Conservation (phyloP, 106 monocot genomes). For the Dioscorea dumetorum region DNA sequence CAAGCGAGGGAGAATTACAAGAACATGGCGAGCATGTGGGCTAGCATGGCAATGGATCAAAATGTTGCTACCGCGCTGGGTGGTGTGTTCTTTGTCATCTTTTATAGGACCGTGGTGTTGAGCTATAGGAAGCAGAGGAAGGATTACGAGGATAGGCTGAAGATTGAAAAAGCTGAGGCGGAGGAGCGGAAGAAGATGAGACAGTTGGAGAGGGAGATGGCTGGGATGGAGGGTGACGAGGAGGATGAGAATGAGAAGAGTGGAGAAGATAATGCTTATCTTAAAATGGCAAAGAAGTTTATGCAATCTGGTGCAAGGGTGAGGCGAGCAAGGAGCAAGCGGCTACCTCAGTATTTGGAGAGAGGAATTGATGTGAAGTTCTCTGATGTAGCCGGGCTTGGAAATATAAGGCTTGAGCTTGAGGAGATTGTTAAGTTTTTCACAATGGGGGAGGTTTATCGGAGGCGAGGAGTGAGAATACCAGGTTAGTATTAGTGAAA, state of each 20-base stretch:
- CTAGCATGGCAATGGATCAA: conserved; percentile 45
- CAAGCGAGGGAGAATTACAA: conserved; percentile 61
- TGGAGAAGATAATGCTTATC: conserved; percentile 61
- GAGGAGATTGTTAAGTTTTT: conserved; percentile 95
- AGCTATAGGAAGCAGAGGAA: conserved; percentile 77
- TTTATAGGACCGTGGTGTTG: conserved; percentile 69
- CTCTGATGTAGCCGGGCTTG: conserved; percentile 81
- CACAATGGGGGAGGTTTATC: conserved; percentile 76
- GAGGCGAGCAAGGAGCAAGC: conserved; percentile 38
- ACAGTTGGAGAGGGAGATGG: conserved; percentile 67
- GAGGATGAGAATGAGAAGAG: conserved; percentile 44
- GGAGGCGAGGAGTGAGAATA: conserved; percentile 77
- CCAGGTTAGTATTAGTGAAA: conserved; percentile 42
- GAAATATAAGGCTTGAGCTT: conserved; percentile 79
- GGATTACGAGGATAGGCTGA: conserved; percentile 80
- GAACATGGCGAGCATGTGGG: conserved; percentile 57
- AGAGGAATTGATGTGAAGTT: conserved; percentile 77
- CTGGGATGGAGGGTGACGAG: conserved; percentile 35
- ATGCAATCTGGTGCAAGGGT: conserved; percentile 86
- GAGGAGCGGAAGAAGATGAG: conserved; percentile 81
- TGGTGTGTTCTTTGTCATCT: conserved; percentile 50
- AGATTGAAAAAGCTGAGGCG: conserved; percentile 78
- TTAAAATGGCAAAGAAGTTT: conserved; percentile 74
- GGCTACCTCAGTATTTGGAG: conserved; percentile 72
- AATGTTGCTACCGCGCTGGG: conserved; percentile 57